Evolutionary conservation across 495 filamentous ascomycete species (phyloP).

Genomic region (Parachaetomium inaequale): DNA sequence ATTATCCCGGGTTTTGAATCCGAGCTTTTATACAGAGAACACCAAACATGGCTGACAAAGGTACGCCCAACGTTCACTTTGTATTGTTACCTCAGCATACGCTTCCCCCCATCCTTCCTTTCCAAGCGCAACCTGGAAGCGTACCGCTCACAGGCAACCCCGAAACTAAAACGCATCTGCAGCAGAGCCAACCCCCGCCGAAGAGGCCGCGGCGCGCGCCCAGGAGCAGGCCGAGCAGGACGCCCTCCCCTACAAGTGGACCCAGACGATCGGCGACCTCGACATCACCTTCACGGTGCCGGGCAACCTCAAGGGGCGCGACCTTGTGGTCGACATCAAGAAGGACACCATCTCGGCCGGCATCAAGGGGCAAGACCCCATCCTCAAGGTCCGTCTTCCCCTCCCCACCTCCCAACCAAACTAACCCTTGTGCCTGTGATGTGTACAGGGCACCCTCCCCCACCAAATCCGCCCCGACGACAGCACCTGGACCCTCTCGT

Average conservation of each 20-base stretch:
- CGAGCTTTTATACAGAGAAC: background rate
- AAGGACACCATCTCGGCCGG: slow-evolving; percentile 74
- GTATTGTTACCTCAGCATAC: background rate
- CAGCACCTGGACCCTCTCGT: slow-evolving; percentile 88
- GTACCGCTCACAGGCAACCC: background rate
- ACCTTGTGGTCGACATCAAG: slow-evolving; percentile 78
- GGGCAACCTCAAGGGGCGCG: slow-evolving; percentile 75
- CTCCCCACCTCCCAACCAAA: background rate
- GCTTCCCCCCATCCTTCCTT: background rate
- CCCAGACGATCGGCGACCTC: slow-evolving; percentile 87
- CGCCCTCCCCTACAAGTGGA: slow-evolving; percentile 94
- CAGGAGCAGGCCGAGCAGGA: slow-evolving; percentile 86
- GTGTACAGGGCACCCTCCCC: slow-evolving; percentile 71
- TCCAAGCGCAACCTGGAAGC: background rate
- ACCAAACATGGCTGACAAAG: slow-evolving; percentile 30
- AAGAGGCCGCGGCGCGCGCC: slow-evolving; percentile 67
- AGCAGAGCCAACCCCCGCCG: slow-evolving; percentile 52
- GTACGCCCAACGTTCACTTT: slow-evolving; percentile 16
- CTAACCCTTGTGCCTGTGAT: slow-evolving; percentile 3
- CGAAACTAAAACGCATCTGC: background rate
- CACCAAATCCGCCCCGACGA: slow-evolving; percentile 78
- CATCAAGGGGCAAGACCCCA: slow-evolving; percentile 81
- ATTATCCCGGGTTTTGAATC: background rate
- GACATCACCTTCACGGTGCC: slow-evolving; percentile 74
- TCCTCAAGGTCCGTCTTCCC: slow-evolving; percentile 66